Conservation (phyloP, 805 yeast genomes). For the Saccharomycopsis sp. region DNA sequence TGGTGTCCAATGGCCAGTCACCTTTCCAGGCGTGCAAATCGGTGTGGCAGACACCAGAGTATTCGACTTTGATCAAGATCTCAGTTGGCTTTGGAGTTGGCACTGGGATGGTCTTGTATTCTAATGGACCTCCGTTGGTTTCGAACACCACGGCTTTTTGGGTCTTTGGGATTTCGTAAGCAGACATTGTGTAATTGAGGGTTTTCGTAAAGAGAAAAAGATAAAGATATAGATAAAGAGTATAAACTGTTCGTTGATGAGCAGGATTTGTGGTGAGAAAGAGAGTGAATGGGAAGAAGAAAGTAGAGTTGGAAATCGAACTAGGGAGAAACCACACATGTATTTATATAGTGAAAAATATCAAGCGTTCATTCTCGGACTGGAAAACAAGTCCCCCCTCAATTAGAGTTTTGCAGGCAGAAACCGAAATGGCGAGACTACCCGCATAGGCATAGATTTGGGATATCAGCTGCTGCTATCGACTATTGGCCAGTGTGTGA, state of each 20-base stretch:
- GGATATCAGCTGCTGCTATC: not conserved
- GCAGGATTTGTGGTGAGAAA: not conserved
- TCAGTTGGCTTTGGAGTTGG: conserved; percentile 75
- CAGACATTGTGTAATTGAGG: conserved; percentile 27
- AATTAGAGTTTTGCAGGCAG: not conserved
- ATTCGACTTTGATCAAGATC: conserved; percentile 72
- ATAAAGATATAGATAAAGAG: not conserved
- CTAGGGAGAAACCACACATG: not conserved
- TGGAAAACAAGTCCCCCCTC: not conserved
- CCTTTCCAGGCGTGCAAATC: conserved; percentile 93
- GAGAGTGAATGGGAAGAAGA: not conserved
- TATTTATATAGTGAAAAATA: conserved; percentile 1
- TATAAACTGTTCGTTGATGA: not conserved
- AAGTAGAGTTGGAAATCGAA: not conserved
- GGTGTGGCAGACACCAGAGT: conserved; percentile 91
- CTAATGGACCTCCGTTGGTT: conserved; percentile 55
- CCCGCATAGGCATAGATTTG: not conserved
- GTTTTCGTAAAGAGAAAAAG: not conserved
- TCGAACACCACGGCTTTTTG: conserved; percentile 71
- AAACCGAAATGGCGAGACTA: not conserved
- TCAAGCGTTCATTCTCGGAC: not conserved
- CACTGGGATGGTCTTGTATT: conserved; percentile 69
- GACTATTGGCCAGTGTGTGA: not conserved
- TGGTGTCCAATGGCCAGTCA: conserved; percentile 79
- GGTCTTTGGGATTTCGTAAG: conserved; percentile 45